A percentile compares a stretch with the other conserved stretches of the same genome.
Conservation (phyloP, 805 yeast genomes). For the Debaryomyces hansenii region DNA sequence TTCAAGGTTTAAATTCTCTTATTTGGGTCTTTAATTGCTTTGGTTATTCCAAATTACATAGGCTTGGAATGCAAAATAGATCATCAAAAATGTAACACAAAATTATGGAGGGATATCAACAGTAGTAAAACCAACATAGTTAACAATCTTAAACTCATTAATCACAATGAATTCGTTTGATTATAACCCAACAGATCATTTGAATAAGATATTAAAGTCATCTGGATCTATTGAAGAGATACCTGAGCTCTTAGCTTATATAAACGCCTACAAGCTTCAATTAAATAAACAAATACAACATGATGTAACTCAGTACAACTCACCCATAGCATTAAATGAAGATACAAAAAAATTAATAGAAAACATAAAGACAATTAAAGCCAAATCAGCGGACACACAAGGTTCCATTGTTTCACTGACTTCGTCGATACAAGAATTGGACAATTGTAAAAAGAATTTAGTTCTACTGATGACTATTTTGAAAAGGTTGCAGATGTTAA, state of each 20-base stretch:
- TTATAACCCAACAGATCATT: slow-evolving; percentile 57
- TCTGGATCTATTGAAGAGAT: slow-evolving; percentile 53
- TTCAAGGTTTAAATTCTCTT: no score
- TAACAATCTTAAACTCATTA: neutral
- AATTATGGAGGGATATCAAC: neutral
- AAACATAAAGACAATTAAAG: slow-evolving; percentile 48
- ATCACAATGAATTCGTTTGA: slow-evolving; percentile 15
- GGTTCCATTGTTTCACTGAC: slow-evolving; percentile 68
- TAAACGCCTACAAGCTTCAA: slow-evolving; percentile 49
- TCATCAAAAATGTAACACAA: neutral
- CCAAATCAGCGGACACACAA: slow-evolving; percentile 56
- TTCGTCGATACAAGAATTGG: slow-evolving; percentile 71
- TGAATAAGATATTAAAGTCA: slow-evolving; percentile 49
- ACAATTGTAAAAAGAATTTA: slow-evolving; percentile 79
- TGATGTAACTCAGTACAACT: slow-evolving; percentile 35
- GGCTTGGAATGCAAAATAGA: no score
- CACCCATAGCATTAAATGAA: slow-evolving; percentile 20
- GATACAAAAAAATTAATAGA: slow-evolving; percentile 43
- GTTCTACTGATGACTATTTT: slow-evolving; percentile 83
- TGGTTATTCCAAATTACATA: no score
- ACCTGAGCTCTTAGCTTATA: slow-evolving; percentile 49
- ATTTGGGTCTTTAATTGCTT: no score
- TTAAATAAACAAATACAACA: slow-evolving; percentile 46
- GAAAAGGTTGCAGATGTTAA: slow-evolving; percentile 83
- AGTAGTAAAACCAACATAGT: neutral